Base-by-base conservation (phyloP, 495 filamentous ascomycete species). In the Hypoxylon intermedium region DNA sequence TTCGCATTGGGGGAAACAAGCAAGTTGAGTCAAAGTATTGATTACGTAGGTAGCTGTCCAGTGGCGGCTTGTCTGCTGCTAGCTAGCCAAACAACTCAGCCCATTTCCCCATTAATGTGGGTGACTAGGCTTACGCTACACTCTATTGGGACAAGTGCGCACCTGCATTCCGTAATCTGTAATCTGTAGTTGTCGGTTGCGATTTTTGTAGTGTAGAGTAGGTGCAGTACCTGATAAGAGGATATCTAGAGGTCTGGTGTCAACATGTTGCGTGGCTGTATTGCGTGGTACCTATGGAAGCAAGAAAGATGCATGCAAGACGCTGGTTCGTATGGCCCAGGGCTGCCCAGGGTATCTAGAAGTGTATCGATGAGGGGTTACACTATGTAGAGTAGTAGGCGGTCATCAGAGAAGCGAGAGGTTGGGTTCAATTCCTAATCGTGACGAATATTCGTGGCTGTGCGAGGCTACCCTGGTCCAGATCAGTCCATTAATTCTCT, bases 161-260 rank as follows among this genome's bases (percentile, higher is more conserved):
- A 13, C 34, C 34, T 37, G 11, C 6, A n/a, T n/a, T n/a, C n/a
- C n/a, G n/a, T n/a, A n/a, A n/a, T n/a, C n/a, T n/a, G n/a, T 5
- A 15, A 37, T 37, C 13, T 11, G 24, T 26, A 7, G 11, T 2
- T 37, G 12, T 44, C 5, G 20, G 19, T 28, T 20, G 42, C 48
- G 60, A 53, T 44, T 31, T 21, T 58, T 48, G 53, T 15, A 49
- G 53, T n/a, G 41, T 15, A 23, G 20, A 24, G 51, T 50, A 26
- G 59, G 38, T 26, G 37, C 43, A 36, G 31, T 15, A 31, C 41
- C 53, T 47, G 33, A 56, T 56, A 33, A 40, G 42, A 47, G 47
- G 30, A 13, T n/a, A n/a, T n/a, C n/a, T n/a, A n/a, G n/a, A n/a
- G n/a, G n/a, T n/a, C n/a, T n/a, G 9, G n/a, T 37, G 5, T 34